These are phyloP conservation scores for Backusella psychrophila DNA, from an alignment of 192 early-diverging fungal genomes.

Conservation along the genomic window DNA sequence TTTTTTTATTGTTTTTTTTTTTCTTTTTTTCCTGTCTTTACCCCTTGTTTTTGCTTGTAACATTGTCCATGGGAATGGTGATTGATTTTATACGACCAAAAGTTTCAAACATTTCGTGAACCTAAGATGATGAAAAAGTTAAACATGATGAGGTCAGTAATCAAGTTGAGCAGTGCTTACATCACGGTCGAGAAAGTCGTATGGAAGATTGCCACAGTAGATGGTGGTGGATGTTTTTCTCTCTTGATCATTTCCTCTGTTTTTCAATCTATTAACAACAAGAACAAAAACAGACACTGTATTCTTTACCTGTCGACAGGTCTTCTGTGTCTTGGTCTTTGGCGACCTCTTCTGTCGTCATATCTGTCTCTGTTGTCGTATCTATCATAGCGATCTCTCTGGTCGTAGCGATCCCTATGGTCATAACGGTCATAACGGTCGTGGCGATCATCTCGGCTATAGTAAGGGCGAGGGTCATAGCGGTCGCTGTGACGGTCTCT, in stretches of 20 bases:
- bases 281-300: neutral
- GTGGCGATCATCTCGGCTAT: conserved; percentile 31
- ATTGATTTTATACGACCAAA: conserved; percentile 65
- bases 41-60: conserved; percentile 81
- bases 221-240: conserved; percentile 59
- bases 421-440: conserved; percentile 18
- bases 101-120: conserved; percentile 67
- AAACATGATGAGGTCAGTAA: neutral
- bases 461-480: conserved; percentile 10
- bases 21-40: conserved; percentile 33
- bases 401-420: conserved; percentile 15
- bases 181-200: conserved; percentile 66
- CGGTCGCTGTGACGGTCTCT: conserved; percentile 1
- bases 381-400: conserved; percentile 28
- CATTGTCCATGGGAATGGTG: conserved; percentile 71
- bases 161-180: conserved; percentile 26
- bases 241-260: conserved; percentile 68
- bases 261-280: neutral
- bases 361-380: conserved; percentile 30
- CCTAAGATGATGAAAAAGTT: neutral
- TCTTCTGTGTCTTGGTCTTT: conserved; percentile 47
- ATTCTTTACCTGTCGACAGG: conserved; percentile 43
- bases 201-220: conserved; percentile 77
- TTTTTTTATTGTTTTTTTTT: too few relatives aligned
- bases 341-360: conserved; percentile 39